phyloP scores from a whole-genome alignment of 1,284 basidiomycete species.

The Paramarasmius palmivorus region DNA sequence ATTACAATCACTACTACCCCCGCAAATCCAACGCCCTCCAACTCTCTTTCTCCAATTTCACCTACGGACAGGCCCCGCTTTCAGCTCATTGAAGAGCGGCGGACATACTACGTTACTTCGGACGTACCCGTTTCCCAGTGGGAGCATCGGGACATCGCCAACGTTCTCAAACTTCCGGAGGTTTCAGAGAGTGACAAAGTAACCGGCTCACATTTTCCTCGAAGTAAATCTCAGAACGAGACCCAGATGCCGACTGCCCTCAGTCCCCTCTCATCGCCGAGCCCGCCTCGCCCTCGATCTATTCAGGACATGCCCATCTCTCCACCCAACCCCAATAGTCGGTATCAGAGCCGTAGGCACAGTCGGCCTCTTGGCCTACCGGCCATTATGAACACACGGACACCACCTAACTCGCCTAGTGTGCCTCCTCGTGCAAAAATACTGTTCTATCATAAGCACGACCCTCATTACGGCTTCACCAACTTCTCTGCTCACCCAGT shows the following conservation, averaged over 20 bases:
- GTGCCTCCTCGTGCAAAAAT: constrained; percentile 25
- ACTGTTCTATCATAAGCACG: constrained; percentile 60
- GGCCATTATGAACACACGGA: not conserved
- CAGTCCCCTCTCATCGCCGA: not conserved
- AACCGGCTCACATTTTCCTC: not conserved
- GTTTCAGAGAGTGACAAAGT: not conserved
- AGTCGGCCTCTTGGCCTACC: not conserved
- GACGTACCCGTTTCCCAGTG: constrained; percentile 39
- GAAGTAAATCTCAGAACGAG: constrained; percentile 5
- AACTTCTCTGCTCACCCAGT: constrained; percentile 67
- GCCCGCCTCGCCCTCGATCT: constrained; percentile 1
- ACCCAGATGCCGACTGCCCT: not conserved
- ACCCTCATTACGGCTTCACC: constrained; percentile 66
- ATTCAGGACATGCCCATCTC: constrained; percentile 1
- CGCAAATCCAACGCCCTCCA: not conserved
- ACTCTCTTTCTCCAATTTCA: constrained; percentile 2
- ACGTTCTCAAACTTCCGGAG: constrained; percentile 35
- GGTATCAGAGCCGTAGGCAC: constrained; percentile 1
- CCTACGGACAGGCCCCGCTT: constrained; percentile 2
- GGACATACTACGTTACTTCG: constrained; percentile 43
- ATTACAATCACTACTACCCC: constrained; percentile 6
- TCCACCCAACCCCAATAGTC: not conserved
- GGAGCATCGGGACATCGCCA: constrained; percentile 36
- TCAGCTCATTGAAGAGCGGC: constrained; percentile 43
- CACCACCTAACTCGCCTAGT: constrained; percentile 1